Conservation (phyloP, 352 stramenopile genomes). For the Saprolegnia diclina region DNA sequence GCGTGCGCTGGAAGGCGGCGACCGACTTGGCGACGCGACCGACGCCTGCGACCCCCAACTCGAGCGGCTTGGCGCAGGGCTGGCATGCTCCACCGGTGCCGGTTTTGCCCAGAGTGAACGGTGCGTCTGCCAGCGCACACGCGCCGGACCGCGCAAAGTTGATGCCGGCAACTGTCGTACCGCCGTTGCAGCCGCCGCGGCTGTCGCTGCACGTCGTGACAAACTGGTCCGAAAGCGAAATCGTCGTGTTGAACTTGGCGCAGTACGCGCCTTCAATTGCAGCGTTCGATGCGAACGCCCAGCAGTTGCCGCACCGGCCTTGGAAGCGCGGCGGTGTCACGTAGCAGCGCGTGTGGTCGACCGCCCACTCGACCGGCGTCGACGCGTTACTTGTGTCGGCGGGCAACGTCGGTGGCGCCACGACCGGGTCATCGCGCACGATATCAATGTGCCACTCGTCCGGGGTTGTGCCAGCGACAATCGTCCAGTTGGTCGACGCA, state of each 20-base stretch:
- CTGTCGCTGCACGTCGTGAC: constrained; percentile 86
- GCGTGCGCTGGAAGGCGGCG: constrained; percentile 65
- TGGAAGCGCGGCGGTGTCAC: constrained; percentile 93
- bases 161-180: constrained; percentile 85
- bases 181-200: constrained; percentile 86
- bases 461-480: neutral
- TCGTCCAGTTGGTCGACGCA: neutral
- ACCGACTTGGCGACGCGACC: constrained; percentile 45
- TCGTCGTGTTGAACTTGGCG: constrained; percentile 51
- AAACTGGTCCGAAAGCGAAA: constrained; percentile 88
- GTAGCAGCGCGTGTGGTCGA: constrained; percentile 31
- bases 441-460: neutral
- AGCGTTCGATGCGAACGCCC: constrained; percentile 91
- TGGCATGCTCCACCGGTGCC: constrained; percentile 35
- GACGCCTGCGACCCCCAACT: constrained; percentile 34
- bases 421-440: neutral
- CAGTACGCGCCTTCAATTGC: constrained; percentile 88
- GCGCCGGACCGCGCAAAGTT: constrained; percentile 78
- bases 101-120: constrained; percentile 58
- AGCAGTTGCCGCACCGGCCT: constrained; percentile 93
- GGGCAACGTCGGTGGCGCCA: neutral
- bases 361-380: neutral
- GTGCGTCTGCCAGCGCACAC: constrained; percentile 64
- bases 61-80: constrained; percentile 34
- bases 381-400: neutral